Conservation (phyloP, 148 eudicot genomes). For the Persicaria tinctoria region DNA sequence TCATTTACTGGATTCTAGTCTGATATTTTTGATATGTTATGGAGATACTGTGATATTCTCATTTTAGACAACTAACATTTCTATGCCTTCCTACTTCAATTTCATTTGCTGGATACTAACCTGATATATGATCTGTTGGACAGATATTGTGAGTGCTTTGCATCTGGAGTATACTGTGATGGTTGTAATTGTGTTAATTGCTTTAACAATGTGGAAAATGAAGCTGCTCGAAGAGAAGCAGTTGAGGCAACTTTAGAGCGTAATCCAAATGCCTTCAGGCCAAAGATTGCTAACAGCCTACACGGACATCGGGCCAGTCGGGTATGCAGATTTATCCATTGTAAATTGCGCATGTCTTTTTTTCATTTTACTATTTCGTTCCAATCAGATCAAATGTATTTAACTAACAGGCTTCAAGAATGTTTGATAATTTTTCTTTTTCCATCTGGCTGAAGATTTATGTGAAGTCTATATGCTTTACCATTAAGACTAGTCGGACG, state of each 20-base stretch:
- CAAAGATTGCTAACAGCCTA: slow-evolving; percentile 97
- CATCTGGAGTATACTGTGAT: slow-evolving; percentile 94
- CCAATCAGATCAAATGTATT: background rate
- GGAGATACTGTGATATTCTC: too few species aligned
- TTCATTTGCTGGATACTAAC: background rate
- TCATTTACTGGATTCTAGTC: background rate
- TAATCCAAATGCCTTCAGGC: slow-evolving; percentile 97
- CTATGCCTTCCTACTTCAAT: background rate
- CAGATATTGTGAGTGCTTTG: slow-evolving; percentile 99
- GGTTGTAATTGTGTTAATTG: slow-evolving; percentile 97
- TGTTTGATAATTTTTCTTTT: background rate
- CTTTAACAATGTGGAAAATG: slow-evolving; percentile 90
- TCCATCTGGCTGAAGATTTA: background rate
- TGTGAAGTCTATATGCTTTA: background rate
- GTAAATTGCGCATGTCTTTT: background rate
- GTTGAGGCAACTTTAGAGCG: slow-evolving; percentile 96
- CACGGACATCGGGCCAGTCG: slow-evolving; percentile 56
- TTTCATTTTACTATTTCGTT: background rate
- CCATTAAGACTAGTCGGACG: background rate
- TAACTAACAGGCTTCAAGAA: background rate
- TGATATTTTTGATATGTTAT: too few species aligned
- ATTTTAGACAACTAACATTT: background rate
- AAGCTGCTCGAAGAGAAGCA: slow-evolving; percentile 88
- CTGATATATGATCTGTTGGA: slow-evolving; percentile 15
- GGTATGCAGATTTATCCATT: slow-evolving; percentile 36